Evolutionary conservation across 169 alveolate species (phyloP).

Genomic region (Eimeria acervulina): DNA sequence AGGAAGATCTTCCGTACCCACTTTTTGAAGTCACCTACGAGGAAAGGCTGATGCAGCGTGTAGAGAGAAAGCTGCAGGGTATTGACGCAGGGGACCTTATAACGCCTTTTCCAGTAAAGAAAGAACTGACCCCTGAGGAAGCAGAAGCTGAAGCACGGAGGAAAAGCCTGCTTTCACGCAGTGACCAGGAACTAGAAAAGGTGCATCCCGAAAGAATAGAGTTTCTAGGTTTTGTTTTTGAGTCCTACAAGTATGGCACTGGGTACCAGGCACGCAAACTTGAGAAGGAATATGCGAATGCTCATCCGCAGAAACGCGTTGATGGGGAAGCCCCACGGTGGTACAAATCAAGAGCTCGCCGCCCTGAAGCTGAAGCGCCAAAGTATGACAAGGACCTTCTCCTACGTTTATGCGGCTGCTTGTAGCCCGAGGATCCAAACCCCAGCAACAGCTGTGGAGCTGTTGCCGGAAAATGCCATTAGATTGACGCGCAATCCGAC

Average conservation of each 20-base stretch:
- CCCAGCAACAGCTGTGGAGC: no score
- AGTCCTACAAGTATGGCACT: slow-evolving; percentile 24
- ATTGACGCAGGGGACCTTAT: neutral
- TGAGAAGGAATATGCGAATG: neutral
- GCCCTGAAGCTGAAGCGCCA: neutral
- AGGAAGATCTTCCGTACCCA: neutral
- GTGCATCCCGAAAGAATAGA: slow-evolving; percentile 54
- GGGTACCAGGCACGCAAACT: neutral
- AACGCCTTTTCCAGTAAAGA: neutral
- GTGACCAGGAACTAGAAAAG: slow-evolving; percentile 29
- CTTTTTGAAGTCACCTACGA: neutral
- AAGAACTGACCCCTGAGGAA: neutral
- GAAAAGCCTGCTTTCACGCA: neutral
- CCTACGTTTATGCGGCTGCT: neutral
- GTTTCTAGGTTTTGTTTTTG: neutral
- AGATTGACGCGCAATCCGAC: neutral
- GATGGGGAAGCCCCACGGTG: neutral
- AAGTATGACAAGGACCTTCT: neutral
- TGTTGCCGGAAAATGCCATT: neutral
- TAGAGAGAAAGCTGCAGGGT: neutral
- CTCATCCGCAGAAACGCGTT: neutral
- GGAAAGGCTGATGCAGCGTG: neutral
- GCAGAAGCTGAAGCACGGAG: neutral
- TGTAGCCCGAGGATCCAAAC: neutral
- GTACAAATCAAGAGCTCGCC: neutral